Evolutionary conservation across 2,329 filamentous ascomycete genomes (phyloP).

Genomic region (Venturia pyrina): DNA sequence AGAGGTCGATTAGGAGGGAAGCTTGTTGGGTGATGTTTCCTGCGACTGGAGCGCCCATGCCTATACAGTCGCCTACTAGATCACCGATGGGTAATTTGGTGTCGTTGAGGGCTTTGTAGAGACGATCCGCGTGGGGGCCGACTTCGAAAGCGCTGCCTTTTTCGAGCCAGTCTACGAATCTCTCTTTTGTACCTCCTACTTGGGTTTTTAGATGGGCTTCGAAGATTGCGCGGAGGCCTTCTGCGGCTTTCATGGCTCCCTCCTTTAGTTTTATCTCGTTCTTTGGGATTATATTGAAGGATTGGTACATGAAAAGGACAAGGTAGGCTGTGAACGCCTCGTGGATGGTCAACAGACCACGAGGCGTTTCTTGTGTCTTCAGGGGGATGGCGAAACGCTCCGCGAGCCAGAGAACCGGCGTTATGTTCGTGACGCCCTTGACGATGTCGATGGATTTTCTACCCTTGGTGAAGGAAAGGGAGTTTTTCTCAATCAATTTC

Average conservation of each 20-base stretch:
- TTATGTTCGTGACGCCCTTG: constrained; percentile 58
- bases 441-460: constrained; percentile 43
- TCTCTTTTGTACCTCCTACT: constrained; percentile 27
- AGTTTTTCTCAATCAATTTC: constrained; percentile 37
- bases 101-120: constrained; percentile 40
- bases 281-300: constrained; percentile 42
- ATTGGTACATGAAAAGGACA: constrained; percentile 40
- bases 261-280: constrained; percentile 41
- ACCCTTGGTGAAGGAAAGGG: constrained; percentile 35
- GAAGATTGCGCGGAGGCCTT: constrained; percentile 31
- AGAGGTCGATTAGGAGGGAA: constrained; percentile 43
- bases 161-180: constrained; percentile 36
- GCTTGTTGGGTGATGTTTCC: constrained; percentile 45
- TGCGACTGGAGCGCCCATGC: constrained; percentile 39
- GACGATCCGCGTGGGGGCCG: constrained; percentile 38
- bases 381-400: constrained; percentile 57
- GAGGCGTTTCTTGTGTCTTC: constrained; percentile 51
- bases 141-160: constrained; percentile 42
- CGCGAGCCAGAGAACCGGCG: constrained; percentile 53
- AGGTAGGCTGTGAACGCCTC: constrained; percentile 38
- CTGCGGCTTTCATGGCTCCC: constrained; percentile 30
- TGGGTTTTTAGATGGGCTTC: constrained; percentile 38
- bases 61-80: constrained; percentile 40
- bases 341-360: constrained; percentile 40
- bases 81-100: constrained; percentile 38